phyloP scores from a whole-genome alignment of 768 basidiomycete species.

The Boletus sp. region DNA sequence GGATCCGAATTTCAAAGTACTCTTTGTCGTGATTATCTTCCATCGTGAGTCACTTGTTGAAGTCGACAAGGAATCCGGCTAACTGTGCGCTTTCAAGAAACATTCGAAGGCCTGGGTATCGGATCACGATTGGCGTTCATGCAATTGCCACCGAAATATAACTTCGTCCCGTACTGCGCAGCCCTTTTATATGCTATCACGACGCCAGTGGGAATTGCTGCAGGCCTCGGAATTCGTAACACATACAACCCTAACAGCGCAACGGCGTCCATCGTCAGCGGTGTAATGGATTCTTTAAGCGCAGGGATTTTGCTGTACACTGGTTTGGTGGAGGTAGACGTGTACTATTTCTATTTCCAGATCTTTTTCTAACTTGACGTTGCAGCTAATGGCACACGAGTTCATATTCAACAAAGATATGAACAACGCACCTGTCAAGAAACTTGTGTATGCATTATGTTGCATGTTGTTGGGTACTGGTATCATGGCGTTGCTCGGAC shows the following conservation, averaged over 20 bases:
- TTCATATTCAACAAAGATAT: constrained; percentile 90
- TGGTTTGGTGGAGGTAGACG: constrained; percentile 72
- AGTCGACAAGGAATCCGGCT: not conserved
- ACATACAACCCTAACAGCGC: constrained; percentile 81
- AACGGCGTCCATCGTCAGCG: constrained; percentile 78
- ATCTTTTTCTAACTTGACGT: constrained; percentile 2
- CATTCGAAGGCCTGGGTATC: constrained; percentile 91
- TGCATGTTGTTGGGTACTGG: constrained; percentile 82
- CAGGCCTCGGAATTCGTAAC: constrained; percentile 69
- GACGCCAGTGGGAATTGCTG: constrained; percentile 87
- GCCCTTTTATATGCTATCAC: constrained; percentile 71
- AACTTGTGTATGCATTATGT: constrained; percentile 69
- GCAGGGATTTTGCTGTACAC: constrained; percentile 89
- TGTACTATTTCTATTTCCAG: not conserved
- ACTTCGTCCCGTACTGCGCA: constrained; percentile 55
- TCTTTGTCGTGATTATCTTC: constrained; percentile 90
- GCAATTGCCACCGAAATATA: constrained; percentile 52
- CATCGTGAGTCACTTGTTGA: constrained; percentile 68
- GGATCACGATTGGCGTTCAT: constrained; percentile 87
- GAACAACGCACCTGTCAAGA: constrained; percentile 62
- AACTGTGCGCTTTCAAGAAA: constrained; percentile 49
- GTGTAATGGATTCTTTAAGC: constrained; percentile 80
- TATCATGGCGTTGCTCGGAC: constrained; percentile 88
- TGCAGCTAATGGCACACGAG: constrained; percentile 85
- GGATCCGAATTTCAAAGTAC: constrained; percentile 70